phyloP scores from a whole-genome alignment of 1,284 basidiomycete genomes.

The Schizophyllum amplum region DNA sequence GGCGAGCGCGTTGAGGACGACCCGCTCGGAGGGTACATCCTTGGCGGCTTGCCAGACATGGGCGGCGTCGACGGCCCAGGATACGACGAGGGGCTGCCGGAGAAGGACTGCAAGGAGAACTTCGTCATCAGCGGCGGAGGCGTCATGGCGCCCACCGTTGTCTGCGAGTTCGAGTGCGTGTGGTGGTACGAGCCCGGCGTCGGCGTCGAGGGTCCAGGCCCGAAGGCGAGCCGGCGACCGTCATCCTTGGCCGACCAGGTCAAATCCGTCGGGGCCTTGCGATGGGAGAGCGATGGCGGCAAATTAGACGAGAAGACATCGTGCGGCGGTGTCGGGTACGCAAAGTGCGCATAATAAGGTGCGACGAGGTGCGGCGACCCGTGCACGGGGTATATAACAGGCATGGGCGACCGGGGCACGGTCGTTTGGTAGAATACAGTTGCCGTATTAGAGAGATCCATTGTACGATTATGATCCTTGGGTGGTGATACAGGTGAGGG shows the following conservation, averaged over 20 bases:
- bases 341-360: not conserved
- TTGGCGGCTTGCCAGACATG: not conserved
- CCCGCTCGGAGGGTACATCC: not conserved
- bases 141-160: slow-evolving; percentile 29
- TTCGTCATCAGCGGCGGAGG: slow-evolving; percentile 23
- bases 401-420: slow-evolving; percentile 26
- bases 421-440: slow-evolving; percentile 57
- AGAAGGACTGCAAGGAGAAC: slow-evolving; percentile 18
- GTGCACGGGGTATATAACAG: slow-evolving; percentile 30
- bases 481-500: not conserved
- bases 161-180: slow-evolving; percentile 29
- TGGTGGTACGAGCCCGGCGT: slow-evolving; percentile 26
- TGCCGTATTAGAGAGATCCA: slow-evolving; percentile 33
- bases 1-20: not conserved
- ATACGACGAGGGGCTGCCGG: slow-evolving; percentile 15
- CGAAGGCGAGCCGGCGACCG: slow-evolving; percentile 14
- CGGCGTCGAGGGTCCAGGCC: slow-evolving; percentile 29
- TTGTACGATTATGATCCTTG: slow-evolving; percentile 14
- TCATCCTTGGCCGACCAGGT: slow-evolving; percentile 18
- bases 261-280: slow-evolving; percentile 19
- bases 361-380: slow-evolving; percentile 10
- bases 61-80: not conserved
- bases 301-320: slow-evolving; percentile 3
- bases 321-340: slow-evolving; percentile 17
- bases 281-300: not conserved